phyloP scores from a whole-genome alignment of 768 basidiomycete species.

The Macrolepiota albuminosa region DNA sequence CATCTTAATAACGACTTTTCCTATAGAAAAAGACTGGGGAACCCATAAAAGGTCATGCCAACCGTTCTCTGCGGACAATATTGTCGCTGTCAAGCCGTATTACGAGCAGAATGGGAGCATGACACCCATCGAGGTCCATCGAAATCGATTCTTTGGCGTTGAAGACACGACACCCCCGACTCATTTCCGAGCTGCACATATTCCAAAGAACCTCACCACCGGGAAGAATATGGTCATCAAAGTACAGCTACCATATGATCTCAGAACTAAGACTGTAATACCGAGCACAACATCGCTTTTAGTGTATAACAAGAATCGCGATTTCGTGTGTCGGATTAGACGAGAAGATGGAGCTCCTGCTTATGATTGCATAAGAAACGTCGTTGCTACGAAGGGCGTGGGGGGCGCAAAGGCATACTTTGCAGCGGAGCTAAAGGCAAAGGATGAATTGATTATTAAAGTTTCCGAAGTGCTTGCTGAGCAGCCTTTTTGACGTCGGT shows the following conservation, averaged over 20 bases:
- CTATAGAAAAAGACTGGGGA: slow-evolving; percentile 42
- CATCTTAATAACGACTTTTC: neutral
- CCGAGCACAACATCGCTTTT: slow-evolving; percentile 18
- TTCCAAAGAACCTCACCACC: slow-evolving; percentile 17
- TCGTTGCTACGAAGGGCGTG: slow-evolving; percentile 28
- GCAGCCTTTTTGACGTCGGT: slow-evolving; percentile 43
- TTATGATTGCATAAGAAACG: slow-evolving; percentile 36
- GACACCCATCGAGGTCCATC: slow-evolving; percentile 22
- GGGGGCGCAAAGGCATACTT: slow-evolving; percentile 45
- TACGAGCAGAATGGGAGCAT: slow-evolving; percentile 22
- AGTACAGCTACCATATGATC: slow-evolving; percentile 40
- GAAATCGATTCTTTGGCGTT: slow-evolving; percentile 25
- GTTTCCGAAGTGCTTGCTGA: slow-evolving; percentile 48
- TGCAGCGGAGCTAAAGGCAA: slow-evolving; percentile 42
- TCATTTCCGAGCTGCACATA: slow-evolving; percentile 19
- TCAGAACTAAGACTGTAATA: slow-evolving; percentile 2
- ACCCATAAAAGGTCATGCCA: slow-evolving; percentile 42
- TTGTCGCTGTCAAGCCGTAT: slow-evolving; percentile 41
- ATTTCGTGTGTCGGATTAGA: slow-evolving; percentile 42
- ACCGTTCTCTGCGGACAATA: slow-evolving; percentile 36
- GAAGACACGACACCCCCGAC: slow-evolving; percentile 16
- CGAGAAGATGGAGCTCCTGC: slow-evolving; percentile 25
- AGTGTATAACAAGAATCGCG: slow-evolving; percentile 50
- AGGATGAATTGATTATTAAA: slow-evolving; percentile 46
- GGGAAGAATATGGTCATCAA: slow-evolving; percentile 48